phyloP scores from a whole-genome alignment of 345 rosid genomes.

The Euclidium syriacum region DNA sequence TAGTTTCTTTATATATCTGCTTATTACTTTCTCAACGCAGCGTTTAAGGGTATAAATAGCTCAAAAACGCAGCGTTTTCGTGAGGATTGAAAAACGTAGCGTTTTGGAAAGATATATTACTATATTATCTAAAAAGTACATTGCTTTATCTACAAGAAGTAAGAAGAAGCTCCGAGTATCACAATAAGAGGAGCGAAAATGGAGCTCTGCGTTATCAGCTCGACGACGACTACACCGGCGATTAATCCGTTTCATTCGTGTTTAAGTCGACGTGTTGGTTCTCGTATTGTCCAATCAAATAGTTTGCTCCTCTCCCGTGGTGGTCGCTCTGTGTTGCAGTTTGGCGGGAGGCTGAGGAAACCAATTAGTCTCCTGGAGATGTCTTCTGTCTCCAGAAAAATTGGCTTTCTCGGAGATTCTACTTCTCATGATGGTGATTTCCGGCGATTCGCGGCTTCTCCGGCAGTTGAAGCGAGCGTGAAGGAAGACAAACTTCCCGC shows the following conservation, averaged over 20 bases:
- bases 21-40: not conserved
- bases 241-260: constrained; percentile 22
- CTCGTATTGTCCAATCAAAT: constrained; percentile 7
- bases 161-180: too few relatives aligned
- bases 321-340: constrained; percentile 27
- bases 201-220: constrained; percentile 60
- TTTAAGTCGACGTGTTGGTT: not conserved
- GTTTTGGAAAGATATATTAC: not conserved
- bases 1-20: constrained; percentile 7
- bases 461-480: constrained; percentile 36
- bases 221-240: constrained; percentile 25
- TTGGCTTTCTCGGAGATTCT: constrained; percentile 21
- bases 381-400: constrained; percentile 36
- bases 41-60: too few relatives aligned
- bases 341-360: constrained; percentile 19
- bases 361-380: constrained; percentile 25
- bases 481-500: constrained; percentile 68
- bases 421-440: constrained; percentile 1
- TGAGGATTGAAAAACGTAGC: not conserved
- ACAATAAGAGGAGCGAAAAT: constrained; percentile 34
- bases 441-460: constrained; percentile 32
- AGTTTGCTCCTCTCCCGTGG: constrained; percentile 20
- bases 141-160: constrained; percentile 28
- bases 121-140: not conserved
- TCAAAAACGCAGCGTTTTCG: not conserved